Base-by-base conservation (phyloP, 768 basidiomycete species). In the Pholiota molesta region DNA sequence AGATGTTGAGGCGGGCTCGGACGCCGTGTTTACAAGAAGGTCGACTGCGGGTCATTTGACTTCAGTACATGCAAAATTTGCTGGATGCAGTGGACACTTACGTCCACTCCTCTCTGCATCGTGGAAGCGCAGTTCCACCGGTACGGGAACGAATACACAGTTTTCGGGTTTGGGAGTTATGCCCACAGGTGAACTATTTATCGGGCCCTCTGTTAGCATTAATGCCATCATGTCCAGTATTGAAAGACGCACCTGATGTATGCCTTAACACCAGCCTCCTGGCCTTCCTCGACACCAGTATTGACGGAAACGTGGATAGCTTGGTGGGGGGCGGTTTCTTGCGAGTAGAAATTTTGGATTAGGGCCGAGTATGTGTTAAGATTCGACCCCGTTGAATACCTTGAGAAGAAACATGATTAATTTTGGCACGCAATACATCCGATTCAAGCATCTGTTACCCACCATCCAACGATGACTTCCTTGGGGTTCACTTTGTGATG, bases 381-480 rank as follows among this genome's bases (percentile, higher is more conserved):
- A 66, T 87, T 86, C 13, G 92, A 90, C 61, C 93, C 92, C 1
- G 97, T 97, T 23, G 95, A 94, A 77, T 95, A 95, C 94, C 94
- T 95, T 69, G 28, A 49, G 26, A 31, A 17, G 1, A 47, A 31
- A 60, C 39, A n/a, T 40, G 49, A 51, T 60, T 59, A 39, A 58
- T 47, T 29, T 35, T 37, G 29, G 60, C 31, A 57, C 45, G 31
- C 33, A 60, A 54, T 26, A 28, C 4, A n/a, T 16, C 59, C 23
- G 45, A 29, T 40, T 44, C 60, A 31, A 53, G 23, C 42, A 65
- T 37, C 31, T 54, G 40, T 40, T 5, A 81, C 88, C 63, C 70
- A 97, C 97, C 97, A 99, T 66, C 97, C 97, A 44, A 99, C 94
- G 66, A 98, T 95, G 55, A 88, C 86, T 73, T 97, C 94, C 72